Base-by-base conservation (phyloP, 371 early-diverging fungal species). In the Rhizopus arrhizus region DNA sequence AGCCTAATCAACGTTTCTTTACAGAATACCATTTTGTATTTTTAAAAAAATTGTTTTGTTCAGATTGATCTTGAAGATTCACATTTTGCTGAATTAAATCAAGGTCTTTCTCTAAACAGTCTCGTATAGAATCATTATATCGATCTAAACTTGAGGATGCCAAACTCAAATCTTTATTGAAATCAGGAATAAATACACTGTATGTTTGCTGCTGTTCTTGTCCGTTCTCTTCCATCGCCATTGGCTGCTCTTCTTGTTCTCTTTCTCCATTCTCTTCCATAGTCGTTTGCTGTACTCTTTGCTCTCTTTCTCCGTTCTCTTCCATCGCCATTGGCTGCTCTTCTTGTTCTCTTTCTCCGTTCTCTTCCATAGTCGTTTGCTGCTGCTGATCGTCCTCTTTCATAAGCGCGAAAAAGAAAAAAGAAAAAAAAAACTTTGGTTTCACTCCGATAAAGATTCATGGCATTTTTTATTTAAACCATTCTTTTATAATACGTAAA, bases 401-500 rank as follows among this genome's bases (percentile, higher is more conserved):
- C 2, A 22, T 0, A 22, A 22, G 22, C 22, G 11, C 36, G 36
- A 40, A 40, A 40, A 40, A 40, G 54, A 13, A 40, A 36, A 59
- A 59, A 53, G 58, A 53, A 41, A 54, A 28, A 35, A 13, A 16
- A n/a, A 10, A 29, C 16, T 45, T 56, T 58, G 57, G 47, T 58
- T 36, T 36, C 11, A 36, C 36, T 36, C 36, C 9, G 36, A 9
- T 22, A 22, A 22, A 22, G 22, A 2, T 22, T 22, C 22, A 22
- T 22, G 22, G 22, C 22, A 22, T 22, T 22, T 22, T 22, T 22
- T 22, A 22, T 22, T 22, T 22, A 22, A 36, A 11, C 11, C 9
- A 36, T 53, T 56, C 48, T 62, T 9, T 69, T 59, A 60, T 80
- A 84, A 34, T 82, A 66, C 5, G 80, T 72, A 49, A 79, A 85